These are phyloP conservation scores for Talaromyces sp. DNA, from an alignment of 2,329 filamentous ascomycete genomes.

Conservation along the genomic window DNA sequence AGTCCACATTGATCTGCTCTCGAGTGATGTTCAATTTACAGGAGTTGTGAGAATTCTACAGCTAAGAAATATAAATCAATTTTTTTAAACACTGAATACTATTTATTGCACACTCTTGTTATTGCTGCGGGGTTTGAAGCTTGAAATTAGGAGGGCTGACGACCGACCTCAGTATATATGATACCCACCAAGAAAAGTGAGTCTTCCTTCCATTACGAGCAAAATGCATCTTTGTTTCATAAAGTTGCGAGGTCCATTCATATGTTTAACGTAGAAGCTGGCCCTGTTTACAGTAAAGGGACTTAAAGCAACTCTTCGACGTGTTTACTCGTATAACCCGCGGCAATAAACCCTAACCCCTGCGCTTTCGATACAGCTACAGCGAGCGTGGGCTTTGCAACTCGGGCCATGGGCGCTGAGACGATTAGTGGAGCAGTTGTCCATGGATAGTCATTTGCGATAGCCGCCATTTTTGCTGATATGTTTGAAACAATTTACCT, in stretches of 20 bases:
- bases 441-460: slow-evolving; percentile 49
- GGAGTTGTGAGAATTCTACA: neutral
- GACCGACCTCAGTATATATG: neutral
- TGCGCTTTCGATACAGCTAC: slow-evolving; percentile 54
- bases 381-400: slow-evolving; percentile 52
- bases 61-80: neutral
- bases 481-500: neutral
- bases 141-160: neutral
- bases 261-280: neutral
- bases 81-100: neutral
- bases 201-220: neutral
- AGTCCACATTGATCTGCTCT: neutral
- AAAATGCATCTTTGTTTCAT: neutral
- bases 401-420: slow-evolving; percentile 63
- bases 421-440: slow-evolving; percentile 52
- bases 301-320: slow-evolving; percentile 25
- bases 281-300: neutral
- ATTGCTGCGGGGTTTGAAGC: neutral
- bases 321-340: slow-evolving; percentile 44
- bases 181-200: neutral
- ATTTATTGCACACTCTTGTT: neutral
- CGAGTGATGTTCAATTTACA: neutral
- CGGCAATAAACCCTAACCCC: slow-evolving; percentile 51
- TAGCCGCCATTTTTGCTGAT: neutral
- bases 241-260: neutral